phyloP scores from a whole-genome alignment of 148 eudicot species.

The Agrostemma githago region DNA sequence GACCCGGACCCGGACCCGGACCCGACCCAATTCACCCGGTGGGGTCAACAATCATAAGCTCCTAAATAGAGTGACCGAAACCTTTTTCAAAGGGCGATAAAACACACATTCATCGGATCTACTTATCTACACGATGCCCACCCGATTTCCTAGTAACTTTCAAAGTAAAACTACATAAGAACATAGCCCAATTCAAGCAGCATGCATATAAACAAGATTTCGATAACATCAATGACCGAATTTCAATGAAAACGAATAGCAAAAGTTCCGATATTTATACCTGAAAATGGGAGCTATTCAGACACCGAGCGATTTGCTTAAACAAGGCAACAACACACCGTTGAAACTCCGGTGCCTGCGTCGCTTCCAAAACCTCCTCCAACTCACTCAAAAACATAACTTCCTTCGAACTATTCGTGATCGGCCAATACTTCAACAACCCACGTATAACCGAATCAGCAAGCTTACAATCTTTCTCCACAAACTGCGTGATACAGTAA shows the following conservation, averaged over 20 bases:
- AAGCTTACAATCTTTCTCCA: constrained; percentile 81
- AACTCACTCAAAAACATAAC: constrained; percentile 64
- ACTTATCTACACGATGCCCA: not conserved
- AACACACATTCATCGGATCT: not conserved
- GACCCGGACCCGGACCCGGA: no score
- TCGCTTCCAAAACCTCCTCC: constrained; percentile 76
- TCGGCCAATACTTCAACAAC: constrained; percentile 69
- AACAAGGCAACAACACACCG: constrained; percentile 67
- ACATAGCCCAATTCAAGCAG: not conserved
- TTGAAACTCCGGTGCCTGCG: constrained; percentile 69
- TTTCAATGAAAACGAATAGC: not conserved
- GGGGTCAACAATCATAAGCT: no score
- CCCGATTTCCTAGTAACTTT: no score
- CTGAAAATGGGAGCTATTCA: constrained; percentile 71
- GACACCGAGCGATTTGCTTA: constrained; percentile 57
- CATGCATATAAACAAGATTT: not conserved
- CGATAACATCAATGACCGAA: not conserved
- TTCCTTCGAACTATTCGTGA: constrained; percentile 75
- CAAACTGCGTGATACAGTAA: constrained; percentile 67
- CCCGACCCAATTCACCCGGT: no score
- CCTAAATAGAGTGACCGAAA: no score
- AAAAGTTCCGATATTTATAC: constrained; percentile 21
- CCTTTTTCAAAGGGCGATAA: not conserved
- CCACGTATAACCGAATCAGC: constrained; percentile 70
- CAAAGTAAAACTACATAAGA: no score